Percentiles rank a stretch among this genome's conserved stretches.
Evolutionary conservation across 352 stramenopile genomes (phyloP).

Genomic region (Phytophthora uliginosa): DNA sequence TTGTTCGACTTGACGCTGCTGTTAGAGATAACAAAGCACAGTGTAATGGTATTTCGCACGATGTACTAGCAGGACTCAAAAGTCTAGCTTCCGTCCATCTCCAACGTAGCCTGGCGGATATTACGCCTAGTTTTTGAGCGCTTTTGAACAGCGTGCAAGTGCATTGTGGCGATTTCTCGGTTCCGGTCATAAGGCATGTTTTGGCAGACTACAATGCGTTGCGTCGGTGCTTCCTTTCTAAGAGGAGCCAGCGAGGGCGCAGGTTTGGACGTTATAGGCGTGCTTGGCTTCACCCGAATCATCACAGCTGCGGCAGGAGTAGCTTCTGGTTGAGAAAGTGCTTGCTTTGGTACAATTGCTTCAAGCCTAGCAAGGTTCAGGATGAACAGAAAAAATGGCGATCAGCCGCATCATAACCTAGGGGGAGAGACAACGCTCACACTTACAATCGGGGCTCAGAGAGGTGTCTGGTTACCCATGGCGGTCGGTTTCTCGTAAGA

Average conservation of each 20-base stretch:
- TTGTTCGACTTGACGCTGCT: background rate
- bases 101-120: slow-evolving; percentile 35
- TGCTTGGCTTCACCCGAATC: slow-evolving; percentile 10
- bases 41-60: no score
- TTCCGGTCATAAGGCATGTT: slow-evolving; percentile 60
- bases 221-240: slow-evolving; percentile 20
- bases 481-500: slow-evolving; percentile 16
- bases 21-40: background rate
- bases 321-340: slow-evolving; percentile 5
- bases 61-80: background rate
- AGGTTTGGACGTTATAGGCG: slow-evolving; percentile 8
- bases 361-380: slow-evolving; percentile 20
- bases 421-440: background rate
- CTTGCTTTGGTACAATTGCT: slow-evolving; percentile 17
- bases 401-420: background rate
- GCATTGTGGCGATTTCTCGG: slow-evolving; percentile 70
- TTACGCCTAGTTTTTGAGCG: slow-evolving; percentile 51
- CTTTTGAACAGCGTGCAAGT: slow-evolving; percentile 66
- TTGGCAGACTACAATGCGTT: slow-evolving; percentile 21
- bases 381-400: background rate
- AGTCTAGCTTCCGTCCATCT: slow-evolving; percentile 44
- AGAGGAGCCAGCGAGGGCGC: slow-evolving; percentile 20
- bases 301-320: background rate
- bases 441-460: slow-evolving; percentile 52
- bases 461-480: slow-evolving; percentile 40